Conservation (phyloP, 2,329 filamentous ascomycete species). For the Penicillium sp. region DNA sequence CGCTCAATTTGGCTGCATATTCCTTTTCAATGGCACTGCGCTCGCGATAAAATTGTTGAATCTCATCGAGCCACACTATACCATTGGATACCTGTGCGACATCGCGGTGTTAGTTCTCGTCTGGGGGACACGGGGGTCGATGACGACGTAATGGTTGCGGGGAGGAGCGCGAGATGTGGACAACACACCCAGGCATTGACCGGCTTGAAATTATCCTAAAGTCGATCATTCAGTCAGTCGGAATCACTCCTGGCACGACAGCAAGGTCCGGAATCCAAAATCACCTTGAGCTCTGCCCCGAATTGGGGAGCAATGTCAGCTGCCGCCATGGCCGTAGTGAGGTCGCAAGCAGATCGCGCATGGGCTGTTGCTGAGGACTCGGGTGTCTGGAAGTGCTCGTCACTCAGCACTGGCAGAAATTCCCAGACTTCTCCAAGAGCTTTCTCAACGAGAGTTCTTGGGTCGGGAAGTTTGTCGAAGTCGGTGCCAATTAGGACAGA, state of each 20-base stretch:
- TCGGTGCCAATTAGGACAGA: conserved; percentile 4
- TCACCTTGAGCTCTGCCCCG: conserved; percentile 87
- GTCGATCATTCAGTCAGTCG: not conserved
- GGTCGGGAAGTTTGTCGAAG: not conserved
- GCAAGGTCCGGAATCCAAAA: not conserved
- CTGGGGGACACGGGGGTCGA: conserved; percentile 4
- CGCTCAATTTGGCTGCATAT: conserved; percentile 81
- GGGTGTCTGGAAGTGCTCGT: not conserved
- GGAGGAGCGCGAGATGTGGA: conserved; percentile 13
- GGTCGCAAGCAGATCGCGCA: conserved; percentile 20
- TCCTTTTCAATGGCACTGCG: conserved; percentile 93
- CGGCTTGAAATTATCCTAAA: conserved; percentile 92
- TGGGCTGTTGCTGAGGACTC: conserved; percentile 13
- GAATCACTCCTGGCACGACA: not conserved
- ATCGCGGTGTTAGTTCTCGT: conserved; percentile 15
- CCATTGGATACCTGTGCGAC: conserved; percentile 63
- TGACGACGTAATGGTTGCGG: conserved; percentile 9
- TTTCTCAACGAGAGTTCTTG: too few species aligned
- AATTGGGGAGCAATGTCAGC: conserved; percentile 79
- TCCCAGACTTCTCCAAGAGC: not conserved
- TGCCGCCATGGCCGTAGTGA: conserved; percentile 61
- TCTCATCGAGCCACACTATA: conserved; percentile 91
- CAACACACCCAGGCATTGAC: conserved; percentile 75
- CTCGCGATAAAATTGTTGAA: conserved; percentile 96
- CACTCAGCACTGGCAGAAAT: not conserved